These are phyloP conservation scores for Neofusicoccum sp. DNA, from an alignment of 2,329 filamentous ascomycete genomes.

Conservation along the genomic window DNA sequence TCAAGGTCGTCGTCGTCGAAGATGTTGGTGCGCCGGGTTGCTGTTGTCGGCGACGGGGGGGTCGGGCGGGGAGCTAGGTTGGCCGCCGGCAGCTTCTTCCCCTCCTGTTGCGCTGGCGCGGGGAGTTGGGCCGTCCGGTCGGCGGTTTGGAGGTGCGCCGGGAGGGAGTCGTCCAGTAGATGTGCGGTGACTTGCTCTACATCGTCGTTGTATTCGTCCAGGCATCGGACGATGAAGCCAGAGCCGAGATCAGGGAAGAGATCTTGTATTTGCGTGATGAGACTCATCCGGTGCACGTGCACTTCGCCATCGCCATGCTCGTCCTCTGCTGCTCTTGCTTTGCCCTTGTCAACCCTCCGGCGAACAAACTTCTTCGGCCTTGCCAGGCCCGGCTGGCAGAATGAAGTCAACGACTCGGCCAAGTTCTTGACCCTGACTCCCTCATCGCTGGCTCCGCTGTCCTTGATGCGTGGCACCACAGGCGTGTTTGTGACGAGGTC, in stretches of 20 bases:
- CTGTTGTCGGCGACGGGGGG: slow-evolving; percentile 55
- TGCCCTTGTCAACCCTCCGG: slow-evolving; percentile 67
- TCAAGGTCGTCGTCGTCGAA: slow-evolving; percentile 84
- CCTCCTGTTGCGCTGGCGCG: slow-evolving; percentile 18
- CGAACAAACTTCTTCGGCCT: slow-evolving; percentile 56
- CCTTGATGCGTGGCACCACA: slow-evolving; percentile 65
- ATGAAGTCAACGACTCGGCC: slow-evolving; percentile 62
- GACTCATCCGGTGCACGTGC: slow-evolving; percentile 79
- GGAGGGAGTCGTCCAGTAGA: slow-evolving; percentile 76
- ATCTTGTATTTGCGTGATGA: slow-evolving; percentile 89
- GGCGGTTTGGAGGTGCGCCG: slow-evolving; percentile 64
- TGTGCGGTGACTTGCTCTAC: slow-evolving; percentile 80
- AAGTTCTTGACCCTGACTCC: slow-evolving; percentile 62
- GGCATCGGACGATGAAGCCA: slow-evolving; percentile 75
- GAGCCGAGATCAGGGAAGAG: slow-evolving; percentile 86
- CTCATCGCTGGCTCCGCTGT: slow-evolving; percentile 52
- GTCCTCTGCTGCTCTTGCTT: slow-evolving; percentile 48
- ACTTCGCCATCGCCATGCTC: slow-evolving; percentile 51
- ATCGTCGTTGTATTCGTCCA: slow-evolving; percentile 78
- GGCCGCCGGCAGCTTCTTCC: not conserved
- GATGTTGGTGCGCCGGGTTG: slow-evolving; percentile 68
- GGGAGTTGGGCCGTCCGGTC: slow-evolving; percentile 68
- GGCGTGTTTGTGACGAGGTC: slow-evolving; percentile 82
- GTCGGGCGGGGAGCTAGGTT: slow-evolving; percentile 47
- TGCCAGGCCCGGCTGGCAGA: slow-evolving; percentile 58